phyloP scores from a whole-genome alignment of 345 rosid species.

The Clarkia xantiana region DNA sequence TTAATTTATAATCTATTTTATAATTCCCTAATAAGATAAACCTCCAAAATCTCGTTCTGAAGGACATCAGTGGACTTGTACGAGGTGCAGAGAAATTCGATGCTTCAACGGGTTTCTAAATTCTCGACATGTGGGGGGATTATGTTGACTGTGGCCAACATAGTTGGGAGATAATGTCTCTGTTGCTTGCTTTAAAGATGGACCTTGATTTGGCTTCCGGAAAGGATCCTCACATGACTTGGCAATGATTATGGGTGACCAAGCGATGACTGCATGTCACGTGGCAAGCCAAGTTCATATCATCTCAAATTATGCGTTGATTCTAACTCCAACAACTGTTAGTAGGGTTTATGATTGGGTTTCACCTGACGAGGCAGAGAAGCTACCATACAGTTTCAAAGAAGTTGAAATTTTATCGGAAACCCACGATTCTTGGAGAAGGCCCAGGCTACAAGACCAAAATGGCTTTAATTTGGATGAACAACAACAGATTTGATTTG shows the following conservation, averaged over 20 bases:
- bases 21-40: too few relatives aligned
- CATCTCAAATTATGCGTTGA: conserved; percentile 66
- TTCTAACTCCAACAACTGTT: conserved; percentile 37
- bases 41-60: too few relatives aligned
- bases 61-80: too few relatives aligned
- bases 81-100: too few relatives aligned
- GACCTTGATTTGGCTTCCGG: conserved; percentile 55
- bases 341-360: conserved; percentile 54
- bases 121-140: too few relatives aligned
- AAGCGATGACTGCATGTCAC: conserved; percentile 98
- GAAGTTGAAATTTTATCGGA: conserved; percentile 64
- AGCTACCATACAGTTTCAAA: conserved; percentile 54
- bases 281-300: conserved; percentile 96
- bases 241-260: conserved; percentile 99
- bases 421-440: conserved; percentile 82
- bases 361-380: conserved; percentile 85
- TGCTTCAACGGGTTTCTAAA: too few relatives aligned
- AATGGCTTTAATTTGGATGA: too few relatives aligned
- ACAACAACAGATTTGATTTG: too few relatives aligned
- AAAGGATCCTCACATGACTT: conserved; percentile 92
- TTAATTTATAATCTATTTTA: too few relatives aligned
- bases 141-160: too few relatives aligned
- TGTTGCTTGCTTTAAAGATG: background rate
- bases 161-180: too few relatives aligned
- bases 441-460: too few relatives aligned